Base-by-base conservation (phyloP, 139 green algal genomes). In the Gonium pectorale region DNA sequence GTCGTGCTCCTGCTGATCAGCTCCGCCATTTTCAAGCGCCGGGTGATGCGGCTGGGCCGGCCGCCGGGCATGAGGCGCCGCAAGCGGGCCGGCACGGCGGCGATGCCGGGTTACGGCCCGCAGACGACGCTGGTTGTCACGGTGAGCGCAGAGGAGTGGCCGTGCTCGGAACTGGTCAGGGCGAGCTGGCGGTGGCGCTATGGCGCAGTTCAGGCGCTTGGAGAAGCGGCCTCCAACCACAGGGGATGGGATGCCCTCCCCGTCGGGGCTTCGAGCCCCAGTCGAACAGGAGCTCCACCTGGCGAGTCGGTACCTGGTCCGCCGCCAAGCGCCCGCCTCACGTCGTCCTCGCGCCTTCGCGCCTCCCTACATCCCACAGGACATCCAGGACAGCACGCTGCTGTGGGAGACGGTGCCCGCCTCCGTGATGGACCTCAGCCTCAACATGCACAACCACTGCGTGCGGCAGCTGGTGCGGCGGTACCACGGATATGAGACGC, bases 371-470 rank as follows among this genome's bases (percentile, higher is more conserved):
- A 27, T 24, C 64, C 64, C 35, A 7, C 43, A 63, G n/a, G 73
- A 63, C 72, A 88, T 88, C 68, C 52, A 84, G 41, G 67, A 88
- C 71, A 84, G 72, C 33, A 88, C 83, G 5, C 19, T 52, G 38
- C 80, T 81, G 35, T 88, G 83, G 83, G 83, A 88, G 62, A 35
- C 56, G 43, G 5, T 88, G 43, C 74, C 80, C 44, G 67, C 74
- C 22, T 63, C 71, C 69, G 64, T 86, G 43, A 88, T 88, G 83
- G 83, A 88, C 38, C 46, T 73, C 31, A 46, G 73, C 5, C 56
- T 88, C 40, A 49, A 67, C 52, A 35, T 66, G 35, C 72, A 81
- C 52, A 67, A 81, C 72, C 52, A 67, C 72, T 67, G 46, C 35
- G 33, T 78, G 15, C 67, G 67, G 35, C 27, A 46, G 51, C 67